Base-by-base conservation (phyloP, 257 asterid genomes). In the Paulownia fortunei region DNA sequence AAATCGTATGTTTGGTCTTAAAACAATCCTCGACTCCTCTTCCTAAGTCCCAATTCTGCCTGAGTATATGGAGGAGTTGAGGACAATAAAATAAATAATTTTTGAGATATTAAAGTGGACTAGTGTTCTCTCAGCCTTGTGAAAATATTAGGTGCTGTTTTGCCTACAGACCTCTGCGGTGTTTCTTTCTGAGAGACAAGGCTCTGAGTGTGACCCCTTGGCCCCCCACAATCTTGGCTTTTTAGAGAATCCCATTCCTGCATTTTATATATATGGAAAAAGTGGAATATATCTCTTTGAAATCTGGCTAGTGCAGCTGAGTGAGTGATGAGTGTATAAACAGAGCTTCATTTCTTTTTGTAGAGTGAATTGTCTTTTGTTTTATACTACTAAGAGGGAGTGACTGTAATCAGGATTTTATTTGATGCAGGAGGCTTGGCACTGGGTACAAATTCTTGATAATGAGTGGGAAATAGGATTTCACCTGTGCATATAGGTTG, bases 391-490 rank as follows among this genome's bases (percentile, higher is more conserved):
- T 30, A 16, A 55, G 52, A 61, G 18, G 67, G 51, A 64, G 71
- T 36, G 21, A 36, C 19, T 24, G 60, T 69, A 26, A 26, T 16
- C 24, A 12, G 59, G 39, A 24, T 44, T 69, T 46, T 46, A 27
- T 26, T 47, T 27, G 61, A 74, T 49, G 78, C 55, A 71, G 73
- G 59, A 23, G 73, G 39, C n/a, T 16, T 36, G 58, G 30, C 4
- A 46, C 58, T 15, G 82, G 26, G 63, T 23, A 5, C 39, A 2
- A n/a, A 19, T 72, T 42, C 68, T 63, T 76, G 64, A 59, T 42
- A 27, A 72, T 23, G 18, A 60, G 65, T 24, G 76, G 51, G 73
- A 59, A 52, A 36, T 30, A 76, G 60, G 60, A 34, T 52, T 73
- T 41, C 49, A 37, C 42, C 46, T 69, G 32, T 56, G 19, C 55